phyloP scores from a whole-genome alignment of 2,329 filamentous ascomycete genomes.

The Zymoseptoria tritici region DNA sequence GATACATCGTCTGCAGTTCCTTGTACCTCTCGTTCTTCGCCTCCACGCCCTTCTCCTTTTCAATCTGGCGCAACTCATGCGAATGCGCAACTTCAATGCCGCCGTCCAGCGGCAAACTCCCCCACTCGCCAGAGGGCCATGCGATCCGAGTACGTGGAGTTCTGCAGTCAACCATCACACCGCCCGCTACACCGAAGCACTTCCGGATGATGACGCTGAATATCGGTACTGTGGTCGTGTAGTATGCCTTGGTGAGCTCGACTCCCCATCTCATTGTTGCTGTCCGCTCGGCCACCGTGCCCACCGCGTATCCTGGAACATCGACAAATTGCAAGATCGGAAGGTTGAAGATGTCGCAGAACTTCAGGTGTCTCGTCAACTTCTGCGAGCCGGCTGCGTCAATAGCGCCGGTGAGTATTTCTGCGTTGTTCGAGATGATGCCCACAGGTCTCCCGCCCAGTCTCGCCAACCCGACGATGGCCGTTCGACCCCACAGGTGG shows the following conservation, averaged over 20 bases:
- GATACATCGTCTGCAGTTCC: constrained; percentile 54
- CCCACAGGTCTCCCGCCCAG: constrained; percentile 52
- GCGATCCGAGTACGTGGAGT: constrained; percentile 55
- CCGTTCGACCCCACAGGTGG: constrained; percentile 53
- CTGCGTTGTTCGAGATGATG: constrained; percentile 53
- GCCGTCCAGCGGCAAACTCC: constrained; percentile 54
- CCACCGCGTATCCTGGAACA: constrained; percentile 56
- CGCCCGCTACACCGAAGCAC: constrained; percentile 57
- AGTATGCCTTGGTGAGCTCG: constrained; percentile 54
- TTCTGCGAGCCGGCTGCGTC: constrained; percentile 57
- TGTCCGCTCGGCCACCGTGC: constrained; percentile 54
- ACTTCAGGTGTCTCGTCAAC: constrained; percentile 52
- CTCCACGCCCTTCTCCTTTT: constrained; percentile 44
- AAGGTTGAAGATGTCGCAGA: constrained; percentile 59
- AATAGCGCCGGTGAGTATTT: constrained; percentile 54
- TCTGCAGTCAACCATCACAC: constrained; percentile 56
- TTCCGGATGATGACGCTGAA: constrained; percentile 57
- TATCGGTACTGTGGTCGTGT: constrained; percentile 54
- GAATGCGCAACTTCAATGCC: constrained; percentile 59
- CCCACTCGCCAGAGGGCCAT: constrained; percentile 59
- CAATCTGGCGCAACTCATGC: constrained; percentile 50
- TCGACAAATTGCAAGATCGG: constrained; percentile 58
- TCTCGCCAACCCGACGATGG: constrained; percentile 54
- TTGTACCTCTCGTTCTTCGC: constrained; percentile 44
- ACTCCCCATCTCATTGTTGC: constrained; percentile 60